phyloP scores from a whole-genome alignment of 169 alveolate genomes.

The Plasmodium gaboni region DNA sequence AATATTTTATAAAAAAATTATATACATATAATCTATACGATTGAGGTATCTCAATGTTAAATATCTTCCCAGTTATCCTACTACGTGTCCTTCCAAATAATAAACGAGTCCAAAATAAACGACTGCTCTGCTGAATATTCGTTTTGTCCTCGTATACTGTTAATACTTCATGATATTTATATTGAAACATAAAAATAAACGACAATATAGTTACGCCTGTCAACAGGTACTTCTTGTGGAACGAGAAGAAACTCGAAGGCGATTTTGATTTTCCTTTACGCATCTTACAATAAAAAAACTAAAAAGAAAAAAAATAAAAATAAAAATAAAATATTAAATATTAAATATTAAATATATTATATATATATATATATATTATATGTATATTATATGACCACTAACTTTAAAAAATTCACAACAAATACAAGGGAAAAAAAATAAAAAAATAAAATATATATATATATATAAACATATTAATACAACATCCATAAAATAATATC shows the following conservation, averaged over 20 bases:
- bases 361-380: too few relatives aligned
- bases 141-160: slow-evolving; percentile 11
- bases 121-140: slow-evolving; percentile 17
- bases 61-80: slow-evolving; percentile 38
- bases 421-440: too few relatives aligned
- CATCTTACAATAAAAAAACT: background rate
- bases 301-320: too few relatives aligned
- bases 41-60: slow-evolving; percentile 34
- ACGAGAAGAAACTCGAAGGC: background rate
- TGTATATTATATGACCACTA: too few relatives aligned
- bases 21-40: slow-evolving; percentile 23
- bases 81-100: slow-evolving; percentile 67
- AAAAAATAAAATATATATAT: too few relatives aligned
- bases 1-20: slow-evolving; percentile 33
- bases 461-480: too few relatives aligned
- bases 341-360: too few relatives aligned
- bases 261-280: background rate
- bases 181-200: slow-evolving; percentile 43
- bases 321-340: too few relatives aligned
- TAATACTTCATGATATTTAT: slow-evolving; percentile 64
- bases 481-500: too few relatives aligned
- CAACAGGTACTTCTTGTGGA: slow-evolving; percentile 27
- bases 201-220: slow-evolving; percentile 63
- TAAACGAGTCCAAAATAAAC: slow-evolving; percentile 39
- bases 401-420: too few relatives aligned